phyloP scores from a whole-genome alignment of 2,329 filamentous ascomycete genomes.

The Drechslerella coelobrocha region DNA sequence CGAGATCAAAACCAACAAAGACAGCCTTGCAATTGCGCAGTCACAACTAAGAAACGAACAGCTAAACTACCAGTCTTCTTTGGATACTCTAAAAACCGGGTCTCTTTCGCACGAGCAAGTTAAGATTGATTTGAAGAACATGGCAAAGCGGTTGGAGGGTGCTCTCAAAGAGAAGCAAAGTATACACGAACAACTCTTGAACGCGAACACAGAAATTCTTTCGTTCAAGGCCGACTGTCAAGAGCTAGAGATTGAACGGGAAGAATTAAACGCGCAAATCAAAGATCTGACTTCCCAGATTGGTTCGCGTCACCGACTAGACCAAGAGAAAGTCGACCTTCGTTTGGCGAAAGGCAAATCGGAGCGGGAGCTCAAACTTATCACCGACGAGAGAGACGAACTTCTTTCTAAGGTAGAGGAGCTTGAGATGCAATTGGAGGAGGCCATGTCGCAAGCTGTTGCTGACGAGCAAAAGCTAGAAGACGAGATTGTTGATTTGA shows the following conservation, averaged over 20 bases:
- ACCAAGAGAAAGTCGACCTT: constrained; percentile 73
- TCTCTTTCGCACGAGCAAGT: constrained; percentile 63
- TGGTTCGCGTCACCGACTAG: constrained; percentile 65
- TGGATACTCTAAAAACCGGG: constrained; percentile 55
- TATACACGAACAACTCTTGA: constrained; percentile 69
- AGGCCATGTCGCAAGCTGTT: constrained; percentile 71
- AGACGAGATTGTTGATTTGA: constrained; percentile 65
- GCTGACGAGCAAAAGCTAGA: constrained; percentile 70
- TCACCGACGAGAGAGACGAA: constrained; percentile 69
- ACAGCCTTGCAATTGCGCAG: constrained; percentile 41
- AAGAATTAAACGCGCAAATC: constrained; percentile 70
- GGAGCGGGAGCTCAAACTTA: constrained; percentile 70
- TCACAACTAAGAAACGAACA: constrained; percentile 51
- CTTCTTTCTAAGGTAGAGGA: constrained; percentile 66
- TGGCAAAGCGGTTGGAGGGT: constrained; percentile 66
- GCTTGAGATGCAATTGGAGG: constrained; percentile 70
- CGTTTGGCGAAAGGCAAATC: constrained; percentile 72
- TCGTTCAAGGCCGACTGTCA: constrained; percentile 66
- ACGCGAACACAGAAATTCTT: constrained; percentile 68
- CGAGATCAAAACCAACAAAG: constrained; percentile 49
- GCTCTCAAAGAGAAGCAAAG: constrained; percentile 68
- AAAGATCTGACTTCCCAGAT: constrained; percentile 63
- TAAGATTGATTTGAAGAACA: constrained; percentile 66
- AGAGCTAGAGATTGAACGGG: constrained; percentile 70
- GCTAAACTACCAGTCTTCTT: constrained; percentile 41